Conservation (phyloP, 805 yeast genomes). For the Hanseniaspora guilliermondii region DNA sequence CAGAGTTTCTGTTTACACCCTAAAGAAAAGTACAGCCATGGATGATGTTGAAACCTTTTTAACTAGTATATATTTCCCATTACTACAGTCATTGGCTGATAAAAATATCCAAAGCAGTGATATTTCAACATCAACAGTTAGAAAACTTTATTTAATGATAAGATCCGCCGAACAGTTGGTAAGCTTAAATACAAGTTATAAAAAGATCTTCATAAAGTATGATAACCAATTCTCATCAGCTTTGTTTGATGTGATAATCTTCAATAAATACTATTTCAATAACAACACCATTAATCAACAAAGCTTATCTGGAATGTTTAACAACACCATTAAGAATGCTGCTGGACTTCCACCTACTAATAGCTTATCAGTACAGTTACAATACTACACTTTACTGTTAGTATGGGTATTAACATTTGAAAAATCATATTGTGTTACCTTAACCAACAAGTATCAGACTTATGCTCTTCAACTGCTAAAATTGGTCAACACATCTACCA, state of each 20-base stretch:
- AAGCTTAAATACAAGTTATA: slow-evolving; percentile 1
- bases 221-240: slow-evolving; percentile 1
- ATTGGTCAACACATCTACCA: slow-evolving; percentile 68
- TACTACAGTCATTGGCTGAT: background rate
- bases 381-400: slow-evolving; percentile 63
- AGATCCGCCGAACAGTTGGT: slow-evolving; percentile 11
- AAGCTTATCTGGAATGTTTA: background rate
- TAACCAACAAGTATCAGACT: slow-evolving; percentile 44
- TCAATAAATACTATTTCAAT: background rate
- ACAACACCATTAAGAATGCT: background rate
- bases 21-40: background rate
- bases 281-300: background rate
- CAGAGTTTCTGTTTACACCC: background rate
- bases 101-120: background rate
- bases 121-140: background rate
- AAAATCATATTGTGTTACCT: slow-evolving; percentile 35
- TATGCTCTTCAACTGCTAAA: slow-evolving; percentile 34
- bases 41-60: slow-evolving; percentile 6
- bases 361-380: slow-evolving; percentile 59
- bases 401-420: slow-evolving; percentile 81
- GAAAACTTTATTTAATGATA: slow-evolving; percentile 6
- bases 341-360: slow-evolving; percentile 20
- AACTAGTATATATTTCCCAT: slow-evolving; percentile 2
- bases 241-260: slow-evolving; percentile 2
- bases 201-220: slow-evolving; percentile 1